phyloP scores from a whole-genome alignment of 305 asterid species.

The Andrographis paniculata region DNA sequence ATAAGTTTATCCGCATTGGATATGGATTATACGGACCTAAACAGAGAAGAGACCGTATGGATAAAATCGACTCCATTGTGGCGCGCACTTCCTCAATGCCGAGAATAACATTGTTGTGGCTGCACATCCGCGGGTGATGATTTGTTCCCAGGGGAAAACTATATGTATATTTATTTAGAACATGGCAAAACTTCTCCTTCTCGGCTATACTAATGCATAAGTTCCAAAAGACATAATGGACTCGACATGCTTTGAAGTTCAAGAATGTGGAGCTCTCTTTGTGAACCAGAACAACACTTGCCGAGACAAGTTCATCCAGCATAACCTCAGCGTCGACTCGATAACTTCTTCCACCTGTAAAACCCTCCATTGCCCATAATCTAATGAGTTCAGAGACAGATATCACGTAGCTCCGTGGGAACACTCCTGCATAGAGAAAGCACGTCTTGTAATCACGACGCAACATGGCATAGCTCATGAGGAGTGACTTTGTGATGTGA shows the following conservation, averaged over 20 bases:
- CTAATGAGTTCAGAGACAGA: background rate
- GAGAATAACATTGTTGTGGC: conserved; percentile 1
- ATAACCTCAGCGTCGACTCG: too few species aligned
- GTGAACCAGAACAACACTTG: conserved; percentile 5
- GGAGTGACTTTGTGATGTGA: background rate
- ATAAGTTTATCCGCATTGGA: background rate
- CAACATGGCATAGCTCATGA: background rate
- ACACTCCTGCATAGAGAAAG: conserved; percentile 6
- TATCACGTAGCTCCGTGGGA: background rate
- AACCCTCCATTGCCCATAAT: background rate
- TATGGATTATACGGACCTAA: background rate
- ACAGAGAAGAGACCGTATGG: conserved; percentile 10
- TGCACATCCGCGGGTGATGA: conserved; percentile 6
- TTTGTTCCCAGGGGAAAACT: background rate
- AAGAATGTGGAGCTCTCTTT: background rate
- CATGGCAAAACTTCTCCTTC: conserved; percentile 12
- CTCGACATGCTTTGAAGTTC: conserved; percentile 5
- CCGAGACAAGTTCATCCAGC: conserved; percentile 13
- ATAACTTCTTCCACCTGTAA: background rate
- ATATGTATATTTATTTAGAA: background rate
- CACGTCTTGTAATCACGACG: background rate
- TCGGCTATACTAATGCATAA: conserved; percentile 10
- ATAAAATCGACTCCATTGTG: background rate
- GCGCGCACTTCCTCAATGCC: background rate
- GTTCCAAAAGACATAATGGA: conserved; percentile 13